Evolutionary conservation across 176 grass and related monocot genomes (phyloP), one percentile per base, ranked within the genome.

Genomic region (Leersia perrieri): DNA sequence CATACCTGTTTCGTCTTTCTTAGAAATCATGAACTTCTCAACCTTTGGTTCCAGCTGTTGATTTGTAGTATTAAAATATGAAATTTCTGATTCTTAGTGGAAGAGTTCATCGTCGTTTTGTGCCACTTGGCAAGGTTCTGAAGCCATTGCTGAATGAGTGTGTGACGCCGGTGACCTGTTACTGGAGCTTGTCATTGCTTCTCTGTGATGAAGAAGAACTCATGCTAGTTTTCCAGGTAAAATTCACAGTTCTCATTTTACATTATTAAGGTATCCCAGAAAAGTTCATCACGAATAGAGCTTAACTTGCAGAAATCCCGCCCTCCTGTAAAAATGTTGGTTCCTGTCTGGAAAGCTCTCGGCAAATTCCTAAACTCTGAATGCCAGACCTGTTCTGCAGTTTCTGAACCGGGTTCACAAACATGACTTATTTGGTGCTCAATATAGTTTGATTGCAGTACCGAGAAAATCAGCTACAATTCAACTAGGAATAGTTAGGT

Each of bases 291-390:
- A 82, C 60, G 13, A 26, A 78, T 45, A 28, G n/a, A 82, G 9
- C 45, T 86, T 78, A 40, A 47, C 63, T 36, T 90, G 89, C 89
- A 96, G 97, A 93, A 91, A 88, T 90, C 82, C 23, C 75, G 11
- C 26, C 93, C 83, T 76, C 90, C 90, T 60, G 60, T 99, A 44
- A 96, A 88, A 82, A 88, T 93, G 66, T 31, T 99, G 90, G 84
- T 96, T 62, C 93, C 90, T 33, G 80, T 96, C 49, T 99, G 97
- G 90, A 96, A 91, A 58, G 84, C 90, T 60, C 88, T 99, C 69
- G 90, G 97, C 40, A 57, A 66, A n/a, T 77, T 88, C 66, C 84
- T 76, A 44, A 55, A 88, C 23, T 82, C 31, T 78, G 68, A 89
- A 22, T 63, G 68, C 44, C 34, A 11, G 57, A 66, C 35, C 25